Percentiles rank a stretch among this genome's conserved stretches.
Conservation (phyloP, 1,284 basidiomycete genomes). For the Erythrobasidium hasegawianum region DNA sequence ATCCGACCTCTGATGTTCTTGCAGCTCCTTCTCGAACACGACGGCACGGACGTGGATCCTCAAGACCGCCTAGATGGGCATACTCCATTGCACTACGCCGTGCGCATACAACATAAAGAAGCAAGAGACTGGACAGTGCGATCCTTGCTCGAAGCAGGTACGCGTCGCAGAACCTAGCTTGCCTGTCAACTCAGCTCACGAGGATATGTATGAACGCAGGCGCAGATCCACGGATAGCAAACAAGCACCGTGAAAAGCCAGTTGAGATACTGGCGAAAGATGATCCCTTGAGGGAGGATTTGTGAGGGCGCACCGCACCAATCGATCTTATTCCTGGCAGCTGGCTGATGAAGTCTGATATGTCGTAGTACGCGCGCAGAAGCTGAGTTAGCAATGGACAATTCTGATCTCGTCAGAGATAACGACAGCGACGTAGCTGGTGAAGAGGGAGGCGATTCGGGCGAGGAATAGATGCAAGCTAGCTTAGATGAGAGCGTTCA, state of each 20-base stretch:
- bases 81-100: slow-evolving; percentile 78
- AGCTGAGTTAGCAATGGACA: slow-evolving; percentile 25
- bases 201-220: slow-evolving; percentile 6
- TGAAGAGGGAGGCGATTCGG: slow-evolving; percentile 30
- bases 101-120: slow-evolving; percentile 61
- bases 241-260: slow-evolving; percentile 23
- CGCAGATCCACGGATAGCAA: slow-evolving; percentile 31
- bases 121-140: slow-evolving; percentile 59
- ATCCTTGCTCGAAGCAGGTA: slow-evolving; percentile 70
- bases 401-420: slow-evolving; percentile 23
- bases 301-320: slow-evolving; percentile 3
- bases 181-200: no score
- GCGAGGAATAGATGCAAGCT: slow-evolving; percentile 30
- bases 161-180: no score
- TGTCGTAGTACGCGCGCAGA: slow-evolving; percentile 20
- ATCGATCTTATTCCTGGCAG: no score
- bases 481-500: no score
- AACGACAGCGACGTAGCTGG: slow-evolving; percentile 23
- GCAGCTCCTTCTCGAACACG: slow-evolving; percentile 69
- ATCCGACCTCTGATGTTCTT: no score
- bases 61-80: slow-evolving; percentile 68
- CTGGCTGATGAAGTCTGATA: background rate
- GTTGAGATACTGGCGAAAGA: slow-evolving; percentile 19
- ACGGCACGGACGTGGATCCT: slow-evolving; percentile 78
- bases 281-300: slow-evolving; percentile 13